Conservation (phyloP, 306 rosid species). For the Cicer bijugum region DNA sequence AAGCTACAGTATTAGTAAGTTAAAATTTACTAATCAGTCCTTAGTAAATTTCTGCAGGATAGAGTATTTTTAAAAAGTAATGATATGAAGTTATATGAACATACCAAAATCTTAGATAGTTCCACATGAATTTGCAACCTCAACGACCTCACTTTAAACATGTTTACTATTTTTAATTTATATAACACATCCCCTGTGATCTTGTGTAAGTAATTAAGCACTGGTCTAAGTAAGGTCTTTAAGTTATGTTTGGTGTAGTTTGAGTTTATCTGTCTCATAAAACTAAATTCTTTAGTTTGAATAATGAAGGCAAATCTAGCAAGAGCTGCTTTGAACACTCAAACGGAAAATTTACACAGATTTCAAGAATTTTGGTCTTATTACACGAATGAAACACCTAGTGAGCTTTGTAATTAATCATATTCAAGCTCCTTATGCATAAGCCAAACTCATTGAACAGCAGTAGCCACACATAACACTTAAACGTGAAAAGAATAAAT, state of each 20-base stretch:
- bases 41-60: neutral
- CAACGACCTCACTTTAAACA: neutral
- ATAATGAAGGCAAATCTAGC: slow-evolving; percentile 7
- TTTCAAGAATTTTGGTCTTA: slow-evolving; percentile 37
- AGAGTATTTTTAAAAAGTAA: neutral
- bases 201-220: neutral
- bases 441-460: slow-evolving; percentile 31
- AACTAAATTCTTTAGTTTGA: slow-evolving; percentile 12
- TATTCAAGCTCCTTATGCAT: slow-evolving; percentile 25
- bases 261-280: neutral
- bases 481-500: neutral
- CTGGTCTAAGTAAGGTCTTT: neutral
- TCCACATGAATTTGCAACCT: neutral
- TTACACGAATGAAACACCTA: slow-evolving; percentile 26
- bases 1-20: too few species aligned
- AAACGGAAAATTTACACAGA: slow-evolving; percentile 25
- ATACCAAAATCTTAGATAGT: neutral
- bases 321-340: slow-evolving; percentile 5
- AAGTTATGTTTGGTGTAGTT: neutral
- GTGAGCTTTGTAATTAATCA: slow-evolving; percentile 7
- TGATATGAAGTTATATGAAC: neutral
- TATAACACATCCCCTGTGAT: neutral
- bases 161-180: neutral
- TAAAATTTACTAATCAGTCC: too few species aligned
- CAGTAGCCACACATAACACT: slow-evolving; percentile 27